phyloP scores from a whole-genome alignment of 768 basidiomycete genomes.

The Scleroderma bovista region DNA sequence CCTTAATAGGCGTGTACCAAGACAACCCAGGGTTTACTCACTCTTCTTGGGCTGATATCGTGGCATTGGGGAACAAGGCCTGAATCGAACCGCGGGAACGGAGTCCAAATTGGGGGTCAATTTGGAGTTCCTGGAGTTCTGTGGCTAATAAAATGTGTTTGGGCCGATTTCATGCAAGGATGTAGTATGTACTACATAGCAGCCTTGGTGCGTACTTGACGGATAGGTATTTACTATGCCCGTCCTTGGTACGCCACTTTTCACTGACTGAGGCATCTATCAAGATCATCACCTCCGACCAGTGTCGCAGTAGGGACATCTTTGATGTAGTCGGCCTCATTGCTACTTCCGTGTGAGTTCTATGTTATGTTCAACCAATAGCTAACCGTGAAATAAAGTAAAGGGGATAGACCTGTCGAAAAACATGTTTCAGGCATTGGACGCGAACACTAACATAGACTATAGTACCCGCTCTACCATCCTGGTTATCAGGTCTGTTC shows the following conservation, averaged over 20 bases:
- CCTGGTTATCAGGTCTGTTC: conserved; percentile 75
- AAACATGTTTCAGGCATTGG: conserved; percentile 85
- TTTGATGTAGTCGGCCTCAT: conserved; percentile 90
- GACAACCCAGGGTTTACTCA: too few relatives aligned
- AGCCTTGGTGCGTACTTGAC: conserved; percentile 84
- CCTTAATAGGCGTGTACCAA: too few relatives aligned
- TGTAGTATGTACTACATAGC: too few relatives aligned
- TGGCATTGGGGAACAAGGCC: too few relatives aligned
- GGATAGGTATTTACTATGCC: conserved; percentile 54
- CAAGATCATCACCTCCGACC: conserved; percentile 59
- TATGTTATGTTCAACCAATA: conserved; percentile 1
- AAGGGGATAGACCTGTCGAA: conserved; percentile 88
- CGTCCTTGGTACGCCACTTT: not conserved
- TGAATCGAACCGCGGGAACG: too few relatives aligned
- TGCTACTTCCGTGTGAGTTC: conserved; percentile 83
- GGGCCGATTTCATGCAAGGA: too few relatives aligned
- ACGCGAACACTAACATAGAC: conserved; percentile 82
- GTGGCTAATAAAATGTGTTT: too few relatives aligned
- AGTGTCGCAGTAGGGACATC: conserved; percentile 84
- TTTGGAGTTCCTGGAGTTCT: too few relatives aligned
- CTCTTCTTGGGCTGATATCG: too few relatives aligned
- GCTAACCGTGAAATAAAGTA: conserved; percentile 46
- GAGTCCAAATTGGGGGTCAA: too few relatives aligned
- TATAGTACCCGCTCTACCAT: conserved; percentile 68
- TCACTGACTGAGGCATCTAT: conserved; percentile 1